Conservation (phyloP, 75 land plant species). For the Pseudotsuga menziesii region DNA sequence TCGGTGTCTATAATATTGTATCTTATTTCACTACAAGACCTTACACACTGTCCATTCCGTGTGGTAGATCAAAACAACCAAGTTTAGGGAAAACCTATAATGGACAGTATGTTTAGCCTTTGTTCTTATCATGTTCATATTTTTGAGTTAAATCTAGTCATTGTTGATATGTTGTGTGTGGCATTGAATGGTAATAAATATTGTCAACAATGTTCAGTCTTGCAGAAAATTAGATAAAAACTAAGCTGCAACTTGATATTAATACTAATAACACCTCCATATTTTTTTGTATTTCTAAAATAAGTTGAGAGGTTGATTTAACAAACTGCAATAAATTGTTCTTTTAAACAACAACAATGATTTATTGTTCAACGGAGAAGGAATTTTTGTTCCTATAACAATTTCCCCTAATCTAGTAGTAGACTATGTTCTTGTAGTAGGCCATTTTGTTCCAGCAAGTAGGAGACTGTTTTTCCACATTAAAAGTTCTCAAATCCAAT, state of each 20-base stretch:
- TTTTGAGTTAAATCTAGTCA: background rate
- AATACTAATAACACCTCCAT: too few species aligned
- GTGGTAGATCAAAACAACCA: constrained; percentile 99
- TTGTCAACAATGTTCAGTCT: background rate
- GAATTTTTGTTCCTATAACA: too few species aligned
- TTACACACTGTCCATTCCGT: constrained; percentile 97
- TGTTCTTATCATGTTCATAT: background rate
- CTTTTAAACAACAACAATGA: too few species aligned
- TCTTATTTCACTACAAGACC: constrained; percentile 96
- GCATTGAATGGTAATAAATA: background rate
- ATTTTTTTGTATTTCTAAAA: too few species aligned
- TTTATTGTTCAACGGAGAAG: too few species aligned
- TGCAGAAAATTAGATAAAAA: background rate
- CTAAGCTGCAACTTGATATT: background rate
- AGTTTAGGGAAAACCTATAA: constrained; percentile 35
- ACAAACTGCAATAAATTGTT: too few species aligned
- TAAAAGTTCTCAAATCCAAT: too few species aligned
- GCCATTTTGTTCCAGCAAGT: too few species aligned
- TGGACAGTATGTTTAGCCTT: background rate
- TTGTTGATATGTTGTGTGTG: background rate
- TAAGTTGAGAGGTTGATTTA: too few species aligned
- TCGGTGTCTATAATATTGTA: constrained; percentile 97
- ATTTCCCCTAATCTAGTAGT: too few species aligned
- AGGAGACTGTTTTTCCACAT: too few species aligned
- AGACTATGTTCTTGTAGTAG: too few species aligned